A percentile compares a stretch with the other conserved stretches of the same genome.
phyloP scores from a whole-genome alignment of 257 asterid species.

The Ocimum tenuiflorum region DNA sequence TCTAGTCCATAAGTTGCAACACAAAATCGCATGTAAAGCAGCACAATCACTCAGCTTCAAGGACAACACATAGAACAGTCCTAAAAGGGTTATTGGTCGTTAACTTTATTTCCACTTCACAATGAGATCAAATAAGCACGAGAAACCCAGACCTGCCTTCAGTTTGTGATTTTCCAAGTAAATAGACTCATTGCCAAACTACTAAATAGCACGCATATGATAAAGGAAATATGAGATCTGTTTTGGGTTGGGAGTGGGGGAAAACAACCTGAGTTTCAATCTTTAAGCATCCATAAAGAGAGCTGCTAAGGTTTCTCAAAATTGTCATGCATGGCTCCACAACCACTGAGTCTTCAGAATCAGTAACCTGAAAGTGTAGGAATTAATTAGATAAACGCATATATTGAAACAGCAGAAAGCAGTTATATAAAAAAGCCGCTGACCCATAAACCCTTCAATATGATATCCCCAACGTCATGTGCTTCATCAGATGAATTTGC shows the following conservation, averaged over 20 bases:
- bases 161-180: too few species aligned
- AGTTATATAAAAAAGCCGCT: constrained; percentile 16
- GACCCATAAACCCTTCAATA: constrained; percentile 67
- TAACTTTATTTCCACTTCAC: not conserved
- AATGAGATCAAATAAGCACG: constrained; percentile 5
- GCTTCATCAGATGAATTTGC: constrained; percentile 36
- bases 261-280: constrained; percentile 57
- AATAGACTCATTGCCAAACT: not conserved
- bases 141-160: not conserved
- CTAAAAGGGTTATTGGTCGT: not conserved
- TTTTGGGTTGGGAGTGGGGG: constrained; percentile 3
- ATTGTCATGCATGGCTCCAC: constrained; percentile 65
- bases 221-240: not conserved
- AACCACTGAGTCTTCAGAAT: constrained; percentile 43
- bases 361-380: constrained; percentile 39
- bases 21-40: constrained; percentile 1
- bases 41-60: not conserved
- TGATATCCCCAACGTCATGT: constrained; percentile 28
- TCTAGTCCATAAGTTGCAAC: not conserved
- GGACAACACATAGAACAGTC: not conserved
- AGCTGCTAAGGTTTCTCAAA: constrained; percentile 58
- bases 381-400: constrained; percentile 3
- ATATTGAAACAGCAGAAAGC: constrained; percentile 6
- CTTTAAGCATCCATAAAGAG: constrained; percentile 47
- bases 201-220: not conserved